Evolutionary conservation across 192 early-diverging fungal species (phyloP).

Genomic region (Entomortierella beljakovae): DNA sequence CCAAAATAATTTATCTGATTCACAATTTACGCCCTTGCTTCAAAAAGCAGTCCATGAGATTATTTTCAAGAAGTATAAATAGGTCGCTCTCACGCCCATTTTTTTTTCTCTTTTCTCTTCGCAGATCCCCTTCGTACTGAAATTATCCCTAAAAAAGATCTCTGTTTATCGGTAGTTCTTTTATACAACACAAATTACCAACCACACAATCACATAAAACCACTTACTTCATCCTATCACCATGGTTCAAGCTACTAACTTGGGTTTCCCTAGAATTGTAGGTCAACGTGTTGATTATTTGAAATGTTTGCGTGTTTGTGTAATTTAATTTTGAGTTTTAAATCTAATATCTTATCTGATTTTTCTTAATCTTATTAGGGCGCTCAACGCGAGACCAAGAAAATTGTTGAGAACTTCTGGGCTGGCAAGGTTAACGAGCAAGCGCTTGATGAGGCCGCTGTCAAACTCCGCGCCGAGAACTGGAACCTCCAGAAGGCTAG

Average conservation of each 20-base stretch:
- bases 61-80: constrained; percentile 6
- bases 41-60: not conserved
- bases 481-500: constrained; percentile 76
- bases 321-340: constrained; percentile 1
- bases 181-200: constrained; percentile 23
- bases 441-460: constrained; percentile 71
- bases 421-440: constrained; percentile 82
- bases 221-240: constrained; percentile 12
- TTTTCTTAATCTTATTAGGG: constrained; percentile 58
- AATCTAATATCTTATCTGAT: constrained; percentile 4
- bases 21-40: not conserved
- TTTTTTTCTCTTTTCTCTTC: constrained; percentile 39
- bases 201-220: constrained; percentile 7
- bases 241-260: constrained; percentile 55
- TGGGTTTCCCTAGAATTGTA: constrained; percentile 57
- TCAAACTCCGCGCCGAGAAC: constrained; percentile 75
- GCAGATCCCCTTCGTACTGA: constrained; percentile 36
- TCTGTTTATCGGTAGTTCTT: constrained; percentile 52
- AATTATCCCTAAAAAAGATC: constrained; percentile 47
- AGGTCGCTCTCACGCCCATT: constrained; percentile 4
- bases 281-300: constrained; percentile 12
- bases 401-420: constrained; percentile 96
- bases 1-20: not conserved
- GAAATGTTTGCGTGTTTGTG: not conserved
- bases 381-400: constrained; percentile 96